Conservation (phyloP, 179 eudicot genomes). For the Spinacia oleracea region DNA sequence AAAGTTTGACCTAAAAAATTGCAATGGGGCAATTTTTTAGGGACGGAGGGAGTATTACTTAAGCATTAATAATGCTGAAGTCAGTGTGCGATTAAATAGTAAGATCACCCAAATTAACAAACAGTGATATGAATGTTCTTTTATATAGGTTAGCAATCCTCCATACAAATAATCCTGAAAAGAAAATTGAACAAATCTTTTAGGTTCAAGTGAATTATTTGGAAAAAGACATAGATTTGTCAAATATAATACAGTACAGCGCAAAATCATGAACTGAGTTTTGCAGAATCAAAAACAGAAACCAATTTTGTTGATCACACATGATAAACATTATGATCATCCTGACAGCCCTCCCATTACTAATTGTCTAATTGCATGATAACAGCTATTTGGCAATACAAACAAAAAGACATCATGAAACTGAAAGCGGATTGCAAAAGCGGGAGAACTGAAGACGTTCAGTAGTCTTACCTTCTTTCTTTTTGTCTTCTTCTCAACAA, state of each 20-base stretch:
- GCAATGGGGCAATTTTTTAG: no score
- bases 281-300: neutral
- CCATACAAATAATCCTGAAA: neutral
- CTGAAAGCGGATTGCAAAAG: neutral
- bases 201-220: neutral
- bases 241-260: neutral
- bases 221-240: neutral
- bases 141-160: neutral
- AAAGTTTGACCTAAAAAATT: no score
- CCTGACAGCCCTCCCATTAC: neutral
- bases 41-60: no score
- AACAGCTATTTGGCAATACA: neutral
- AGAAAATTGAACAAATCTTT: neutral
- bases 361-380: neutral
- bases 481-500: constrained; percentile 70
- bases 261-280: neutral
- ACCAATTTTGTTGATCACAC: neutral
- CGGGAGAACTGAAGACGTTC: neutral
- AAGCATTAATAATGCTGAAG: neutral
- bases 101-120: neutral
- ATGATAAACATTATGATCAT: neutral
- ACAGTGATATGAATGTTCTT: neutral
- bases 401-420: neutral
- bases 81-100: neutral
- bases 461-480: constrained; percentile 66